phyloP scores from a whole-genome alignment of 768 basidiomycete species.

The Calvatia gigantea region DNA sequence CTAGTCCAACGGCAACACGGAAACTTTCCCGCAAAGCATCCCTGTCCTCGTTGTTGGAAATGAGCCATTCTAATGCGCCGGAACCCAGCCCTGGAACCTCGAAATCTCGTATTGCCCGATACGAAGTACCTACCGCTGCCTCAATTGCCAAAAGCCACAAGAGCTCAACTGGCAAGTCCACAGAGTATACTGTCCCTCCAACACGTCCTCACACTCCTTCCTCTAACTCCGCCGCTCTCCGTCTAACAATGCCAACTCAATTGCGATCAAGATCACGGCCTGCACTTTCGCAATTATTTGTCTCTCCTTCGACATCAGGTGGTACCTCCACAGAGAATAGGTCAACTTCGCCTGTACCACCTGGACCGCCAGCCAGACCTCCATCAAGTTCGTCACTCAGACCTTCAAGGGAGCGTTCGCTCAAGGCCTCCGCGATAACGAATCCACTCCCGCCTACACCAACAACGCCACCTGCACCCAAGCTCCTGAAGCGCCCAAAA shows the following conservation, averaged over 20 bases:
- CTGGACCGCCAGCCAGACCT: constrained; percentile 52
- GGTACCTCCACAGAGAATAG: constrained; percentile 37
- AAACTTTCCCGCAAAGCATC: constrained; percentile 76
- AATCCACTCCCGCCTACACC: constrained; percentile 25
- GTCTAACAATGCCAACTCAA: constrained; percentile 86
- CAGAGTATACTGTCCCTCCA: constrained; percentile 71
- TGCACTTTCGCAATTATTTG: constrained; percentile 74
- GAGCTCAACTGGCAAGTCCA: constrained; percentile 60
- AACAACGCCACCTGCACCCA: constrained; percentile 45
- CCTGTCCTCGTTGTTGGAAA: constrained; percentile 62
- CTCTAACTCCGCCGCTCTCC: constrained; percentile 69
- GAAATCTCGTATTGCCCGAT: constrained; percentile 38
- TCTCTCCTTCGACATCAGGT: constrained; percentile 32
- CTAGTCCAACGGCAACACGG: constrained; percentile 63
- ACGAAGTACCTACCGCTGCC: constrained; percentile 77
- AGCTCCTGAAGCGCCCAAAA: constrained; percentile 73
- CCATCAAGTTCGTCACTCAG: constrained; percentile 52
- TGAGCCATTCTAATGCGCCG: constrained; percentile 50
- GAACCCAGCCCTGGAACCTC: constrained; percentile 38
- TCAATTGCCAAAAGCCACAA: constrained; percentile 74
- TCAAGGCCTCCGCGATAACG: neutral
- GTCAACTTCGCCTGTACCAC: constrained; percentile 52
- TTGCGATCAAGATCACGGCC: constrained; percentile 72
- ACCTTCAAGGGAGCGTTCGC: constrained; percentile 20
- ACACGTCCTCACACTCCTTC: constrained; percentile 79